phyloP scores from a whole-genome alignment of 1,284 basidiomycete species.

The Fistulinella cinereoalba region DNA sequence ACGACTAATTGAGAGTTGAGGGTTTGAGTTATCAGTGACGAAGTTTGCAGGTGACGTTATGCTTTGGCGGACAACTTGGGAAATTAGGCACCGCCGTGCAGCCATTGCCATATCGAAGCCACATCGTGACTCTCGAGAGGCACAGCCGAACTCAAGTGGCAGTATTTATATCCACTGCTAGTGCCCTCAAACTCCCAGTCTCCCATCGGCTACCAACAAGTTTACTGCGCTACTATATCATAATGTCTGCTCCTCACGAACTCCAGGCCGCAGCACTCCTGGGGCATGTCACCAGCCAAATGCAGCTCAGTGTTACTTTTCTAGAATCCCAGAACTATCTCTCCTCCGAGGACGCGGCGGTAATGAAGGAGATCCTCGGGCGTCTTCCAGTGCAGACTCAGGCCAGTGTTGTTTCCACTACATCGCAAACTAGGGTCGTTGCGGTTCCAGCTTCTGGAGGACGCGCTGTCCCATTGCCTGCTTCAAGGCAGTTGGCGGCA shows the following conservation, averaged over 20 bases:
- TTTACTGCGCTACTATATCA: not conserved
- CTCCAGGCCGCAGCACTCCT: slow-evolving; percentile 40
- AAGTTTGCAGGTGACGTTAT: too few species aligned
- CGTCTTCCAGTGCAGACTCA: slow-evolving; percentile 41
- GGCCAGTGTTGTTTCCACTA: slow-evolving; percentile 10
- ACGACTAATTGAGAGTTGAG: too few species aligned
- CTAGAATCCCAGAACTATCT: slow-evolving; percentile 59
- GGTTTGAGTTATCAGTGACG: too few species aligned
- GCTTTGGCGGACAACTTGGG: too few species aligned
- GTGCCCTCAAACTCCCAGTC: too few species aligned
- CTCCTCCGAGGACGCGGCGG: slow-evolving; percentile 47
- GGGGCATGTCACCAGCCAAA: slow-evolving; percentile 58
- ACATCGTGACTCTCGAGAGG: too few species aligned
- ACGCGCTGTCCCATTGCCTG: slow-evolving; percentile 19
- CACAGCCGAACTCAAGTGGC: too few species aligned
- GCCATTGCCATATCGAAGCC: too few species aligned
- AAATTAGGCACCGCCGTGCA: too few species aligned
- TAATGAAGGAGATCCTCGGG: slow-evolving; percentile 43
- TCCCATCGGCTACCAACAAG: not conserved
- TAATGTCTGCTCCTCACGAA: slow-evolving; percentile 23
- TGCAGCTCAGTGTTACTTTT: slow-evolving; percentile 61
- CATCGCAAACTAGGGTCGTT: slow-evolving; percentile 10
- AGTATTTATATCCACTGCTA: too few species aligned
- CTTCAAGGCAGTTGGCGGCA: slow-evolving; percentile 18
- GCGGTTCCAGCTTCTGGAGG: slow-evolving; percentile 1